phyloP scores from a whole-genome alignment of 1,284 basidiomycete species.

The Papiliotrema fonsecae region DNA sequence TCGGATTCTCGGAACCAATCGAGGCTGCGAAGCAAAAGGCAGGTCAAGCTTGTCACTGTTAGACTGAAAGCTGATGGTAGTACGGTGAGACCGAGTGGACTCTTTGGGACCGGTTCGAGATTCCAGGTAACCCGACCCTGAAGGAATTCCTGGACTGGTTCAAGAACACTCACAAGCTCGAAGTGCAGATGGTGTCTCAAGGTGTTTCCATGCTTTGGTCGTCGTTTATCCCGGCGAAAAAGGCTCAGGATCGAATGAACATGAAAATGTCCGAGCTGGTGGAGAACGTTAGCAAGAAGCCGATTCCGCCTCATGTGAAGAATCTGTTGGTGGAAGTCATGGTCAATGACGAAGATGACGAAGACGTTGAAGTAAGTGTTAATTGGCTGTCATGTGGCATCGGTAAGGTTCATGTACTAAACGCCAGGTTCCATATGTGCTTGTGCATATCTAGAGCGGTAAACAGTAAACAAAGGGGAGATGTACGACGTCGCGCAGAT shows the following conservation, averaged over 20 bases:
- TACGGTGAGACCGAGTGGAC: conserved; percentile 90
- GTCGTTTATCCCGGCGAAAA: conserved; percentile 83
- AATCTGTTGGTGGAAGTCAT: conserved; percentile 91
- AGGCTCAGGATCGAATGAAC: conserved; percentile 74
- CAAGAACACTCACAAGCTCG: conserved; percentile 75
- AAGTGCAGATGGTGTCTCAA: conserved; percentile 92
- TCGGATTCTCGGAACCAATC: conserved; percentile 98
- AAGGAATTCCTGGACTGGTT: conserved; percentile 83
- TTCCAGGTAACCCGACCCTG: conserved; percentile 83
- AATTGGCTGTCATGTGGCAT: neutral
- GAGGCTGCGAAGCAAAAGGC: conserved; percentile 79
- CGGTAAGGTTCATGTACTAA: neutral
- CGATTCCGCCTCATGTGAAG: conserved; percentile 70
- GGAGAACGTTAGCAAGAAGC: conserved; percentile 90
- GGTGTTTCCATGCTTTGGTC: conserved; percentile 99
- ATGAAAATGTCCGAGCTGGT: conserved; percentile 90
- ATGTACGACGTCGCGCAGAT: too few relatives aligned
- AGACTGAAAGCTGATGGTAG: conserved; percentile 26
- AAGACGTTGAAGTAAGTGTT: conserved; percentile 51
- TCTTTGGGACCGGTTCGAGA: conserved; percentile 95
- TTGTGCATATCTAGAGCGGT: conserved; percentile 4
- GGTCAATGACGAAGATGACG: conserved; percentile 82
- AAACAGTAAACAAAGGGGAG: neutral
- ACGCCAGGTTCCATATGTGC: neutral
- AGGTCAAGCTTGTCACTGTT: conserved; percentile 1